Evolutionary conservation across 106 monocot species (phyloP).

Genomic region (Dendrobium nobile): DNA sequence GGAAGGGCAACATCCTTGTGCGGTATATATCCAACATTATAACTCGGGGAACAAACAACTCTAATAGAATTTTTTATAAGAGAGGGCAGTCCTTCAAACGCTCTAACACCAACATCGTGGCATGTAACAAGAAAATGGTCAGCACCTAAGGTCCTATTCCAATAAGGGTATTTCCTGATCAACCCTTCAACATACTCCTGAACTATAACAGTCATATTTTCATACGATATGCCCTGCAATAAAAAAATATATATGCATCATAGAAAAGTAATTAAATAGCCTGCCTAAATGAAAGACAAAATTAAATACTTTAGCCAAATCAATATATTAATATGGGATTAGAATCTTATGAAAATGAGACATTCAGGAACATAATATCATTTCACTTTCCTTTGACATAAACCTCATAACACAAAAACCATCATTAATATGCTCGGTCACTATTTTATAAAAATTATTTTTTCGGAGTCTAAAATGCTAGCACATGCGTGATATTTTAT

Average conservation of each 20-base stretch:
- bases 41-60: constrained; percentile 92
- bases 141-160: constrained; percentile 91
- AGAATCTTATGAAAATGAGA: not conserved
- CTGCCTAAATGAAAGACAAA: not conserved
- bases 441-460: not conserved
- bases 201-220: constrained; percentile 93
- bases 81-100: constrained; percentile 72
- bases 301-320: not conserved
- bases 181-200: constrained; percentile 79
- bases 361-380: not conserved
- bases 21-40: constrained; percentile 80
- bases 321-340: not conserved
- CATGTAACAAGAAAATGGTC: constrained; percentile 96
- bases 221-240: constrained; percentile 87
- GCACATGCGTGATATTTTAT: not conserved
- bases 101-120: constrained; percentile 97
- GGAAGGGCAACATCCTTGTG: constrained; percentile 98
- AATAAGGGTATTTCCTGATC: constrained; percentile 90
- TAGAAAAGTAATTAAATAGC: not conserved
- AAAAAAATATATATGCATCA: not conserved
- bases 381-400: not conserved
- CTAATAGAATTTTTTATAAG: constrained; percentile 84
- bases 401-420: not conserved
- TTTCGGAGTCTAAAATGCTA: not conserved
- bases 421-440: not conserved